phyloP scores from a whole-genome alignment of 768 basidiomycete genomes.

The Pulveroboletus frians region DNA sequence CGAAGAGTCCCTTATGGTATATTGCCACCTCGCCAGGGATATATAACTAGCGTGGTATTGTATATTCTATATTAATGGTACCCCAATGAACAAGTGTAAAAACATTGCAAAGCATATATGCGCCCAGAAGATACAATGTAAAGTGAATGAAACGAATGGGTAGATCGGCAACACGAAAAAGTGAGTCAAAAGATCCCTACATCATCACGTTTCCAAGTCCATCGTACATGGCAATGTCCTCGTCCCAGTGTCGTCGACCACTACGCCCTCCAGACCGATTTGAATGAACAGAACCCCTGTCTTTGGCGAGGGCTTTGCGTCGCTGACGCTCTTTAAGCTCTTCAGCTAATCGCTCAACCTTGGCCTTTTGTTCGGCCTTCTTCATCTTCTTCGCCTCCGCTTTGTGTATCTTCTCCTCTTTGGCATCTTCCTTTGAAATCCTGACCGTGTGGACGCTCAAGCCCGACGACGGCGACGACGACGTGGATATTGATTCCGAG shows the following conservation, averaged over 20 bases:
- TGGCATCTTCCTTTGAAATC: slow-evolving; percentile 21
- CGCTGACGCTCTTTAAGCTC: slow-evolving; percentile 39
- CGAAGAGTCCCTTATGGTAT: slow-evolving; percentile 5
- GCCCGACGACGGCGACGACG: slow-evolving; percentile 17
- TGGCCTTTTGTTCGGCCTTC: slow-evolving; percentile 38
- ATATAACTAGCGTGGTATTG: slow-evolving; percentile 20
- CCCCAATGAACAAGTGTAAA: slow-evolving; percentile 8
- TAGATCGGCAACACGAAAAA: slow-evolving; percentile 17
- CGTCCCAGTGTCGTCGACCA: slow-evolving; percentile 20
- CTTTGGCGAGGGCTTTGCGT: slow-evolving; percentile 26
- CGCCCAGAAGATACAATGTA: slow-evolving; percentile 10
- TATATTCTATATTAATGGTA: slow-evolving; percentile 29
- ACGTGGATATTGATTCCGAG: neutral
- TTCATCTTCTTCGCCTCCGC: slow-evolving; percentile 40
- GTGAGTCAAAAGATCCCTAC: slow-evolving; percentile 12
- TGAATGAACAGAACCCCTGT: slow-evolving; percentile 30
- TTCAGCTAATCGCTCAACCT: slow-evolving; percentile 39
- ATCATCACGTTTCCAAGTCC: slow-evolving; percentile 24
- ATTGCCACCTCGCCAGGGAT: slow-evolving; percentile 2
- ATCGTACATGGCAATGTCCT: slow-evolving; percentile 29
- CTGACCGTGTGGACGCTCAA: slow-evolving; percentile 7
- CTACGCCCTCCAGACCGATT: slow-evolving; percentile 15
- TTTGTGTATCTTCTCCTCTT: slow-evolving; percentile 41
- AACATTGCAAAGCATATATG: slow-evolving; percentile 10
- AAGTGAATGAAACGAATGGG: slow-evolving; percentile 13